phyloP scores from a whole-genome alignment of 73 alveolate species.

The Uronychia setigera region DNA sequence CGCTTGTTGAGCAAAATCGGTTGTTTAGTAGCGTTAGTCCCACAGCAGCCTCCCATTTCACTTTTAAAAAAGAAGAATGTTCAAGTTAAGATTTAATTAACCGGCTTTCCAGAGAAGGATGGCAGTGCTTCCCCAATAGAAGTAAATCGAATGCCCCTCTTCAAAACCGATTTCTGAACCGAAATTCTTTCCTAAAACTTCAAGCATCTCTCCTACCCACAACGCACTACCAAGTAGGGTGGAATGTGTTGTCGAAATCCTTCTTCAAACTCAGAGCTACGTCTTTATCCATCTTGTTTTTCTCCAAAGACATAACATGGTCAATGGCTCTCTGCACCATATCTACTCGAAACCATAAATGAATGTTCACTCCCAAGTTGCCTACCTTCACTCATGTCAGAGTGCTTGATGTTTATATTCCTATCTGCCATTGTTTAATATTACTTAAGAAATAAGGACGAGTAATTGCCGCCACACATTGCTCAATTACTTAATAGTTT shows the following conservation, averaged over 20 bases:
- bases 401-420: constrained; percentile 20
- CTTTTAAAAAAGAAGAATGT: not conserved
- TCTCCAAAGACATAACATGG: constrained; percentile 22
- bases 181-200: constrained; percentile 45
- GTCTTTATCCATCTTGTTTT: constrained; percentile 51
- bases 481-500: too few relatives aligned
- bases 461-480: too few relatives aligned
- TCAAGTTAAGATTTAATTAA: constrained; percentile 1
- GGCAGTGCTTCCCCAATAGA: constrained; percentile 52
- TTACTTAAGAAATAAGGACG: too few relatives aligned
- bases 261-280: constrained; percentile 33
- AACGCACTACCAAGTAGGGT: constrained; percentile 61
- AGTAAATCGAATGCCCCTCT: constrained; percentile 42
- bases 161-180: constrained; percentile 60
- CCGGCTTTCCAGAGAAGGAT: constrained; percentile 65
- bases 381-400: constrained; percentile 49
- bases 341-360: constrained; percentile 13
- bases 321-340: constrained; percentile 52
- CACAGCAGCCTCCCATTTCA: not conserved
- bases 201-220: constrained; percentile 26
- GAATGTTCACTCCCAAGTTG: not conserved
- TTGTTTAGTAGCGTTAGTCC: not conserved
- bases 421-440: constrained; percentile 36
- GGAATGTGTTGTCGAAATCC: constrained; percentile 37
- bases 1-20: not conserved